phyloP scores from a whole-genome alignment of 805 yeast species.

The Metschnikowia shivogae region DNA sequence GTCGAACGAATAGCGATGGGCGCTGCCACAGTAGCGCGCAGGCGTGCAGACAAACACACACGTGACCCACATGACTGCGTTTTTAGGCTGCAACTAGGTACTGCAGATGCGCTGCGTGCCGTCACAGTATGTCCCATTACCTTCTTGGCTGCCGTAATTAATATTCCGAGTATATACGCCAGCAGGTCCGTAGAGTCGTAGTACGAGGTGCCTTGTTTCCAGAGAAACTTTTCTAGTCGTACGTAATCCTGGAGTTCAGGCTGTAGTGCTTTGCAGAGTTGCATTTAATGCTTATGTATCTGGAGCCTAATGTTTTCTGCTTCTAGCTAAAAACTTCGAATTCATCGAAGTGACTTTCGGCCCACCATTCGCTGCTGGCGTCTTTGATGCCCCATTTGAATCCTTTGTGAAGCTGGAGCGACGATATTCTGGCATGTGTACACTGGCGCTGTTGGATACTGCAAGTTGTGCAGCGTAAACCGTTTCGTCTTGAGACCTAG shows the following conservation, averaged over 20 bases:
- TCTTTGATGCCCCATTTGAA: not conserved
- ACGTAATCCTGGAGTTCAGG: not conserved
- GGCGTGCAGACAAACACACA: constrained; percentile 1
- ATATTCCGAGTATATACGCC: no score
- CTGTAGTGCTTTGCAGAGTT: not conserved
- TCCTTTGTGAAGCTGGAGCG: constrained; percentile 32
- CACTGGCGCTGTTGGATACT: constrained; percentile 29
- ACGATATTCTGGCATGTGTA: constrained; percentile 22
- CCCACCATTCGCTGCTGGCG: constrained; percentile 5
- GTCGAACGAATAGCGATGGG: constrained; percentile 10
- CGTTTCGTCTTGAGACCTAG: constrained; percentile 21
- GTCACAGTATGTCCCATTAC: no score
- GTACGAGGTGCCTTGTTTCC: no score
- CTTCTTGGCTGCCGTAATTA: no score
- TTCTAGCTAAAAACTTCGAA: constrained; percentile 58
- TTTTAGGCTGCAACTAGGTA: not conserved
- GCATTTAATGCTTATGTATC: not conserved
- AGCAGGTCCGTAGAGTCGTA: no score
- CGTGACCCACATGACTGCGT: constrained; percentile 9
- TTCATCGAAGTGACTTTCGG: constrained; percentile 50
- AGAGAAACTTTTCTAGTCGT: not conserved
- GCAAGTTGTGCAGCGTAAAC: constrained; percentile 45
- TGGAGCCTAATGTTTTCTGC: constrained; percentile 29
- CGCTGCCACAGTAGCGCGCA: constrained; percentile 1
- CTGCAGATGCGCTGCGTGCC: not conserved